Percentiles rank a stretch among this genome's conserved stretches.
phyloP scores from a whole-genome alignment of 2,329 filamentous ascomycete genomes.

The Paracamarosporium sp. region DNA sequence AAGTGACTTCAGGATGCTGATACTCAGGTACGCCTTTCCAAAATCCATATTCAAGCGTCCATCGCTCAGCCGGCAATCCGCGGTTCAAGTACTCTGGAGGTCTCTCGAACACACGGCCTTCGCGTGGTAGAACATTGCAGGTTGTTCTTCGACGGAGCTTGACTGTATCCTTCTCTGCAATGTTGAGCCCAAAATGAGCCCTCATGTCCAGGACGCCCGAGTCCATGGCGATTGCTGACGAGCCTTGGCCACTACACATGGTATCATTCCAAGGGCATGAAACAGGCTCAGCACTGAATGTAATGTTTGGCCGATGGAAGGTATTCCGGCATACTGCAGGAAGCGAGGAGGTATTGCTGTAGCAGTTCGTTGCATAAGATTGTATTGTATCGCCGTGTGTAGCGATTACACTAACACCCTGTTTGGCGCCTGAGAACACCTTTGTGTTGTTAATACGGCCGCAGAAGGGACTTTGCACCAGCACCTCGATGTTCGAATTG shows the following conservation, averaged over 20 bases:
- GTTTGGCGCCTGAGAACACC: neutral
- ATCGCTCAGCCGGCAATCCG: neutral
- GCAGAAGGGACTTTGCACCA: slow-evolving; percentile 17
- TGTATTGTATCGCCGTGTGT: neutral
- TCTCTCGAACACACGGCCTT: neutral
- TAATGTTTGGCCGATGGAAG: slow-evolving; percentile 9
- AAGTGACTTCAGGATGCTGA: slow-evolving; percentile 4
- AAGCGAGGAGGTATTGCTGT: slow-evolving; percentile 1
- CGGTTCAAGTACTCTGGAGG: neutral
- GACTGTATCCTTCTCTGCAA: slow-evolving; percentile 7
- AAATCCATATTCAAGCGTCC: neutral
- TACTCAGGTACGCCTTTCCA: slow-evolving; percentile 1
- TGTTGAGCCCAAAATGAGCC: slow-evolving; percentile 13
- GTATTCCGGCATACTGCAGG: slow-evolving; percentile 8
- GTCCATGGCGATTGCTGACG: slow-evolving; percentile 16
- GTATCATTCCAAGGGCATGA: slow-evolving; percentile 8
- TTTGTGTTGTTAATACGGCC: slow-evolving; percentile 2
- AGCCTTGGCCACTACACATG: slow-evolving; percentile 11
- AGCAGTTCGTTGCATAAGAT: slow-evolving; percentile 13
- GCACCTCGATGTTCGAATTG: slow-evolving; percentile 12
- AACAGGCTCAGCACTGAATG: neutral
- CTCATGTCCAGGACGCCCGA: slow-evolving; percentile 20
- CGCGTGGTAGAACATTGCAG: slow-evolving; percentile 11
- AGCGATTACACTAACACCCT: neutral
- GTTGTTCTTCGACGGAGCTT: slow-evolving; percentile 12